A percentile compares a stretch with the other conserved stretches of the same genome.
Evolutionary conservation across 163 green algal species (phyloP).

Genomic region (Chlamydomonas reinhardtii): DNA sequence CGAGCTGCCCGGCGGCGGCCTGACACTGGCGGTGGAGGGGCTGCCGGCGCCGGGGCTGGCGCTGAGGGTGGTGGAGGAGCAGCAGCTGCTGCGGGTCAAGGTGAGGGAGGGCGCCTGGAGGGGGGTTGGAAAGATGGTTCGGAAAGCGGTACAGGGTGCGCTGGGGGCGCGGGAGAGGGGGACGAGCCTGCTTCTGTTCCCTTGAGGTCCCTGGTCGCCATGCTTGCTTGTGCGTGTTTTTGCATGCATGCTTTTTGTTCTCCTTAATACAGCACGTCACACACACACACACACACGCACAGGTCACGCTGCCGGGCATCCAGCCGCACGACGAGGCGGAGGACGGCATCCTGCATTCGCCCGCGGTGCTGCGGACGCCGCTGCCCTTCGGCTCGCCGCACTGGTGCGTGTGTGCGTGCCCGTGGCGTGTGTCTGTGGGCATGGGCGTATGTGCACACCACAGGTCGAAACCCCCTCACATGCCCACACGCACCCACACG

Average conservation of each 20-base stretch:
- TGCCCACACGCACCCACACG: too few species aligned
- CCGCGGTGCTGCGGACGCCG: slow-evolving; percentile 21
- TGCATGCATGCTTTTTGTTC: too few species aligned
- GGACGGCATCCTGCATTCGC: slow-evolving; percentile 53
- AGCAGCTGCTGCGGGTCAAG: slow-evolving; percentile 52
- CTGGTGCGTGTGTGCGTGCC: slow-evolving; percentile 11
- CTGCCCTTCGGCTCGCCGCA: slow-evolving; percentile 40
- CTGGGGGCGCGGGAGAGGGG: too few species aligned
- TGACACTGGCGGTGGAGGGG: slow-evolving; percentile 43
- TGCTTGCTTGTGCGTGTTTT: too few species aligned
- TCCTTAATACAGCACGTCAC: background rate
- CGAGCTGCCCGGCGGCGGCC: slow-evolving; percentile 28
- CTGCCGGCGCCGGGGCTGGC: slow-evolving; percentile 23
- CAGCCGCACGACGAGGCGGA: slow-evolving; percentile 51
- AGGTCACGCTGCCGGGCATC: slow-evolving; percentile 47
- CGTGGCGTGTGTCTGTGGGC: too few species aligned
- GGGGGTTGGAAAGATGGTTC: background rate
- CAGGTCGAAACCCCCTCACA: too few species aligned
- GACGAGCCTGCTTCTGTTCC: too few species aligned
- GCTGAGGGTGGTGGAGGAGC: slow-evolving; percentile 46
- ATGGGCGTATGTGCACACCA: too few species aligned
- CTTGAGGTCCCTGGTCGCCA: too few species aligned
- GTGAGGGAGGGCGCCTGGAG: slow-evolving; percentile 47
- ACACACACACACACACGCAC: background rate
- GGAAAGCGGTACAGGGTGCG: too few species aligned